Base-by-base conservation (phyloP, 441 rosid genomes). In the Eutrema salsugineum region DNA sequence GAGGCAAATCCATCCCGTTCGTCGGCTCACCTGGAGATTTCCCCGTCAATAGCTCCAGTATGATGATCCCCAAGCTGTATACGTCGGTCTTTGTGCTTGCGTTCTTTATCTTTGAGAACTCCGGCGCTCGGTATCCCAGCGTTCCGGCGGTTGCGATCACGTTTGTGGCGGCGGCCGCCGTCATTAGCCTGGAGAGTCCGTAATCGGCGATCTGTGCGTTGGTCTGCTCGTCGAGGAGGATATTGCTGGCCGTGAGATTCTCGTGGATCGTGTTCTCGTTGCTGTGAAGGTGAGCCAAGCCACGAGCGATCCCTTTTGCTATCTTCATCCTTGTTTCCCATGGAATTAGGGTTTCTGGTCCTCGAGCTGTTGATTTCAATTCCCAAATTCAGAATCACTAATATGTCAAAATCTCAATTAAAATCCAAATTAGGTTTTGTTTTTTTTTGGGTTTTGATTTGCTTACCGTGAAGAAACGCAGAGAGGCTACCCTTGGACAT, bases 291-390 rank as follows among this genome's bases (percentile, higher is more conserved):
- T 86, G 70, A 81, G 80, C 71, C 35, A 88, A 71, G 19, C 94
- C 94, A 3, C 81, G 78, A 11, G 81, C 56, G 74, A 86, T 77
- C 28, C 87, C 89, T 24, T 77, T 68, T n/a, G 85, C 85, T 61
- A 88, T 85, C 66, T 81, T 83, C 89, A 88, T 86, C 79, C 94
- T 82, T 46, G 87, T 84, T 40, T 81, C 71, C 89, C 94, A 88
- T 61, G 81, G 80, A 7, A 86, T 66, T 30, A 76, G 71, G 43
- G 84, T 85, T 79, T 88, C 91, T 1, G 94, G 91, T 38, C 94
- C 91, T 17, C 91, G 79, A 16, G 94, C 91, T 88, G 86, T 75
- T 57, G 11, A 19, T 56, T 64, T 3, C 33, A 57, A 39, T 73
- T 20, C 44, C 51, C 38, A 44, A 46, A 4, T 49, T 42, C 57